Evolutionary conservation across 352 stramenopile genomes (phyloP), one percentile per base, ranked within the genome.

Genomic region (Pythium grandisporangium): DNA sequence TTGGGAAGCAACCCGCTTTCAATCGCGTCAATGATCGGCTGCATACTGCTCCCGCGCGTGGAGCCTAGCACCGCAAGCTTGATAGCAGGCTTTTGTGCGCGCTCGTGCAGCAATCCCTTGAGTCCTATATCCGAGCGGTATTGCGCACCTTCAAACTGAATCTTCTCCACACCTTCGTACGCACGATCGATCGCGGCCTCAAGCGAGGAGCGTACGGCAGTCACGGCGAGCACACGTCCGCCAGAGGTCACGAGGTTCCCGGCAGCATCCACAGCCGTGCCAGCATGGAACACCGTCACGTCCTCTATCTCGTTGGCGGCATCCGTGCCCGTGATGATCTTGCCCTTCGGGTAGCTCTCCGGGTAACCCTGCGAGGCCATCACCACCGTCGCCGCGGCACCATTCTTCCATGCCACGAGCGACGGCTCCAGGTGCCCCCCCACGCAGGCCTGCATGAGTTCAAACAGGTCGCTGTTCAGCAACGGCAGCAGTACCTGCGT

Each of bases 281-380:
- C 97, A 25, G 96, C 96, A 69, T 99, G 96, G 73, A 99, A 99
- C 10, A 99, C 93, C n/a, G 96, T 97, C 20, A 98, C 92, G 30
- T 79, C 66, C 26, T 84, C 65, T 4, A 93, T 45, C 2, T 49
- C 70, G 32, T 89, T 84, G 10, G 90, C 91, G n/a, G 76, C 70
- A 19, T 92, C 79, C 22, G 98, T 51, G 32, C 95, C 95, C 2
- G 66, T 81, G 61, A 99, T 99, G 24, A 81, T 54, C 63, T 98
- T 96, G 24, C 96, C 96, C 70, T 99, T 99, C 26, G 93, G 86
- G 78, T 99, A 99, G 44, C 61, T 86, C 60, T 96, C 88, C n/a
- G 96, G 96, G 65, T 99, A 99, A 30, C 96, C 96, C 60, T 91
- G 70, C 27, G 96, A 97, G 13, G 96, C 96, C 53, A 96, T 76